Evolutionary conservation across 2,329 filamentous ascomycete genomes (phyloP).

Genomic region (Nemania bipapillata): DNA sequence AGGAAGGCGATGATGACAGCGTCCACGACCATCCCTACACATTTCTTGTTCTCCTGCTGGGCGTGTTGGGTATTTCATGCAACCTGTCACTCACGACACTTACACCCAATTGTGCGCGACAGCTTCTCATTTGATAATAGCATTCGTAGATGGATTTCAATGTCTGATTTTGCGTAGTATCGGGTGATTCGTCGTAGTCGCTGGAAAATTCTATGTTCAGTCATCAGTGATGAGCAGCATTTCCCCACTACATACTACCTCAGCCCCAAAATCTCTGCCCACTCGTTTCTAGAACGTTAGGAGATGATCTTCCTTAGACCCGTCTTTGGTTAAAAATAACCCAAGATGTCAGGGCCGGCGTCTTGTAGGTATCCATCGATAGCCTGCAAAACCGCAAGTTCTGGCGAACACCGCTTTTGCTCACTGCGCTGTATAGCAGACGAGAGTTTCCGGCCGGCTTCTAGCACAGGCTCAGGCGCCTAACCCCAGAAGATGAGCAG

Average conservation of each 20-base stretch:
- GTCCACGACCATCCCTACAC: slow-evolving; percentile 13
- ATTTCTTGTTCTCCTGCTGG: slow-evolving; percentile 19
- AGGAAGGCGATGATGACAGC: slow-evolving; percentile 25
- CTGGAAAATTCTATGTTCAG: slow-evolving; percentile 19
- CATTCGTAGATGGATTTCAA: slow-evolving; percentile 6
- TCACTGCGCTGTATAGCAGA: slow-evolving; percentile 9
- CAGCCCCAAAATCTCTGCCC: slow-evolving; percentile 32
- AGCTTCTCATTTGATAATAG: slow-evolving; percentile 12
- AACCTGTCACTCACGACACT: slow-evolving; percentile 14
- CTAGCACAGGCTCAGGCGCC: slow-evolving; percentile 19
- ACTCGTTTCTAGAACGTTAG: slow-evolving; percentile 1
- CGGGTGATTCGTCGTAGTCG: slow-evolving; percentile 40
- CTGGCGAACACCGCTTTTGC: slow-evolving; percentile 14
- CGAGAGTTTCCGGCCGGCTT: slow-evolving; percentile 31
- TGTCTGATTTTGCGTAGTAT: slow-evolving; percentile 2
- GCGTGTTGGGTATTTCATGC: slow-evolving; percentile 16
- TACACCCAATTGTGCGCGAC: slow-evolving; percentile 12
- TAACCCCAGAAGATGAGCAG: slow-evolving; percentile 24
- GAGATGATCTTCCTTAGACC: slow-evolving; percentile 7
- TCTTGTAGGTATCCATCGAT: neutral
- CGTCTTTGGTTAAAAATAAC: slow-evolving; percentile 16
- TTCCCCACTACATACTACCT: slow-evolving; percentile 35
- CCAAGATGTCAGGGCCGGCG: neutral
- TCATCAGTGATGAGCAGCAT: slow-evolving; percentile 22
- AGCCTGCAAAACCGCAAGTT: slow-evolving; percentile 6